Evolutionary conservation across 2,329 filamentous ascomycete species (phyloP).

Genomic region (Chalaropsis ovoidea): DNA sequence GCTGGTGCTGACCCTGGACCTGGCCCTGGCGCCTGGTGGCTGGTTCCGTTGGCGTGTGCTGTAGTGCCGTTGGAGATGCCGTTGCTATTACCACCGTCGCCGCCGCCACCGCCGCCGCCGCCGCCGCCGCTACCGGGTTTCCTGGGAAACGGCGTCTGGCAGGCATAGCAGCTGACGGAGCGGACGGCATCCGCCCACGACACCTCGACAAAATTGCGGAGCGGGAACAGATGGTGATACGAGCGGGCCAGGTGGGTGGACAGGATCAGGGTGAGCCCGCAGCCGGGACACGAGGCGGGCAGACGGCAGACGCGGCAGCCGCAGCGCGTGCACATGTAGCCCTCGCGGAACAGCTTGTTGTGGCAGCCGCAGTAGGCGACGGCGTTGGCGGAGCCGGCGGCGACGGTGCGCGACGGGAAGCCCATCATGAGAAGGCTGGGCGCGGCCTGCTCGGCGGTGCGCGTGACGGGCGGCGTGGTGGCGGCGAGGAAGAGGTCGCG

Average conservation of each 20-base stretch:
- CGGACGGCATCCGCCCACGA: conserved; percentile 61
- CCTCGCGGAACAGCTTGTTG: conserved; percentile 67
- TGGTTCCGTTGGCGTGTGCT: neutral
- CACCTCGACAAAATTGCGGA: conserved; percentile 85
- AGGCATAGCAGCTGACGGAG: conserved; percentile 65
- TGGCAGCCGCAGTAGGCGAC: conserved; percentile 83
- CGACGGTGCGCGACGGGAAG: conserved; percentile 78
- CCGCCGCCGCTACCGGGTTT: conserved; percentile 28
- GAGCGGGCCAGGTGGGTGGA: conserved; percentile 89
- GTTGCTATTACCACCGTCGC: conserved; percentile 22
- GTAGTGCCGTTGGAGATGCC: neutral
- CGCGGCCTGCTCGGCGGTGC: conserved; percentile 49
- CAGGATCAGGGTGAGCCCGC: conserved; percentile 82
- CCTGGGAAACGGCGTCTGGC: conserved; percentile 60
- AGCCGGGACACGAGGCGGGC: conserved; percentile 83
- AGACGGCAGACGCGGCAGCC: conserved; percentile 78
- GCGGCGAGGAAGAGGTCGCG: conserved; percentile 77
- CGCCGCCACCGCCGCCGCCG: neutral
- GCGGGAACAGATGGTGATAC: conserved; percentile 83
- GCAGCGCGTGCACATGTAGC: conserved; percentile 86
- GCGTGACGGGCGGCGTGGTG: conserved; percentile 80
- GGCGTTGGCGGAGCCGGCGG: conserved; percentile 46
- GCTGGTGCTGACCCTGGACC: neutral
- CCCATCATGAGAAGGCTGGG: conserved; percentile 88
- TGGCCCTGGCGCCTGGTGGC: neutral